A percentile compares a stretch with the other conserved stretches of the same genome.
phyloP scores from a whole-genome alignment of 345 rosid species.

The Hibiscus trionum region DNA sequence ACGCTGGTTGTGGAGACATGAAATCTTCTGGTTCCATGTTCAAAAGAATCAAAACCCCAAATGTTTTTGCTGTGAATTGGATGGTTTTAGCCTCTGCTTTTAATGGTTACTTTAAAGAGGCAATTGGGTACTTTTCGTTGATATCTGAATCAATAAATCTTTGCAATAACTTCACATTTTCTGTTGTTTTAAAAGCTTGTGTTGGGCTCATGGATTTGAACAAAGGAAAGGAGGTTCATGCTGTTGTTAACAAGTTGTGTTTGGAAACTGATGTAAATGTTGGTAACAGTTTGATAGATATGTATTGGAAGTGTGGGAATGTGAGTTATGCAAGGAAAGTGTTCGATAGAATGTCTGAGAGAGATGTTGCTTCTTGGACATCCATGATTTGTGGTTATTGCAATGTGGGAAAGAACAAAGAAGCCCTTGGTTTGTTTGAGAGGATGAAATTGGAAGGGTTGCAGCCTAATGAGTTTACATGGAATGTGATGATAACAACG shows the following conservation, averaged over 20 bases:
- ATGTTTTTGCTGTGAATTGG: conserved; percentile 41
- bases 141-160: conserved; percentile 20
- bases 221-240: conserved; percentile 39
- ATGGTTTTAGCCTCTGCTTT: conserved; percentile 35
- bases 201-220: conserved; percentile 37
- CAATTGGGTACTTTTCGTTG: conserved; percentile 30
- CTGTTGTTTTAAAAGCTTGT: conserved; percentile 38
- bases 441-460: conserved; percentile 38
- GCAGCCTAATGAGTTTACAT: conserved; percentile 37
- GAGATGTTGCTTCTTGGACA: conserved; percentile 37
- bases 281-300: conserved; percentile 34
- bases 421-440: conserved; percentile 28
- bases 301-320: conserved; percentile 34
- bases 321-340: conserved; percentile 26
- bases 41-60: conserved; percentile 20
- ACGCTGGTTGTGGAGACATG: conserved; percentile 36
- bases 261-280: conserved; percentile 21
- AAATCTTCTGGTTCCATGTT: conserved; percentile 23
- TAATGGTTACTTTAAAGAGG: conserved; percentile 28
- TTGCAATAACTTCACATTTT: conserved; percentile 38
- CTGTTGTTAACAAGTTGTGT: conserved; percentile 18
- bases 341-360: conserved; percentile 27
- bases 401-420: conserved; percentile 24
- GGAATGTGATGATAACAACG: conserved; percentile 36
- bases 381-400: conserved; percentile 45